Conservation (phyloP, 768 basidiomycete species). For the Nidula microcarpa region DNA sequence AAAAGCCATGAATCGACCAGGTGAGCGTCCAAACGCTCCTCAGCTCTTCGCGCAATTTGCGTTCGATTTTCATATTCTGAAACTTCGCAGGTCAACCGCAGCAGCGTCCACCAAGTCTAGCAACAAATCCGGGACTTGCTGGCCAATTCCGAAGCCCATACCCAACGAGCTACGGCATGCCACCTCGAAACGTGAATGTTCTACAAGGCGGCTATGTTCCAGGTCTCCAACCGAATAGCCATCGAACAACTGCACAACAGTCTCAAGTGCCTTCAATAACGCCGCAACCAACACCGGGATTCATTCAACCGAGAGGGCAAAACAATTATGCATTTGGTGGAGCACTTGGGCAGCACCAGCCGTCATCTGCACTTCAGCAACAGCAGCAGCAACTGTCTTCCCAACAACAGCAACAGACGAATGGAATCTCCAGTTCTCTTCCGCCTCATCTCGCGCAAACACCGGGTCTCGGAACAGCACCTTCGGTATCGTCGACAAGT, state of each 20-base stretch:
- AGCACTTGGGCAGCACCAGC: conserved; percentile 48
- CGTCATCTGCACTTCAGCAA: conserved; percentile 37
- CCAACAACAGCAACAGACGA: conserved; percentile 44
- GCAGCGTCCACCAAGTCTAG: conserved; percentile 75
- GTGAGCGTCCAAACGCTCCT: conserved; percentile 24
- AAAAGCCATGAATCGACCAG: conserved; percentile 61
- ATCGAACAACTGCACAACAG: conserved; percentile 54
- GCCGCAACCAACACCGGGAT: conserved; percentile 57
- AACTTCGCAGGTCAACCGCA: conserved; percentile 66
- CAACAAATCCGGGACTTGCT: conserved; percentile 58
- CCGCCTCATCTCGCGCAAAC: conserved; percentile 56
- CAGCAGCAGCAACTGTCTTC: conserved; percentile 30
- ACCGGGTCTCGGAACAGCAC: conserved; percentile 47
- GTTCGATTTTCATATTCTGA: conserved; percentile 19
- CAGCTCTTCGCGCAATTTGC: conserved; percentile 6
- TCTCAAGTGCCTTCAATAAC: conserved; percentile 53
- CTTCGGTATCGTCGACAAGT: conserved; percentile 61
- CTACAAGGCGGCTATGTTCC: conserved; percentile 49
- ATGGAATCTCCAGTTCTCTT: conserved; percentile 48
- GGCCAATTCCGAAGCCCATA: conserved; percentile 62
- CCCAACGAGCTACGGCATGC: conserved; percentile 48
- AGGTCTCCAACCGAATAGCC: conserved; percentile 54
- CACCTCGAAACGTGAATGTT: conserved; percentile 55
- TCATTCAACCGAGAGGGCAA: conserved; percentile 63
- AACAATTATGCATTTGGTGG: conserved; percentile 64